Conservation (phyloP, 352 stramenopile genomes). For the Phytophthora fragariae region DNA sequence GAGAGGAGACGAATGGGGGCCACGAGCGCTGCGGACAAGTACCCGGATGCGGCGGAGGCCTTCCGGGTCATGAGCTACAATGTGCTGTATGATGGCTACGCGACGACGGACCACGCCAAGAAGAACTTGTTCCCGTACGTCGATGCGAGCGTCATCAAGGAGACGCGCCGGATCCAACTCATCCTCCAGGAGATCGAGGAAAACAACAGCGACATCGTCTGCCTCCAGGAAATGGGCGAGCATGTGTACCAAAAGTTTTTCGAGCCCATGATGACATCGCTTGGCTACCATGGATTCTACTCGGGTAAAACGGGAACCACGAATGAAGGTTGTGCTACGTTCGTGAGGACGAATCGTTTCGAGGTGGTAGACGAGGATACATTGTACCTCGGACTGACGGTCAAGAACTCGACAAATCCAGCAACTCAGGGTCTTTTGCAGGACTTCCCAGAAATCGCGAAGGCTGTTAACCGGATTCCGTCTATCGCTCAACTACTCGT, state of each 20-base stretch:
- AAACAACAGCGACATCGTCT: conserved; percentile 67
- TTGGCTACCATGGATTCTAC: conserved; percentile 67
- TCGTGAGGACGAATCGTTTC: conserved; percentile 52
- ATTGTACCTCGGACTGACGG: conserved; percentile 48
- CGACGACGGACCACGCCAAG: conserved; percentile 59
- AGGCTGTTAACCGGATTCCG: conserved; percentile 59
- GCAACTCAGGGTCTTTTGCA: conserved; percentile 45
- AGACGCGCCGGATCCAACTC: conserved; percentile 80
- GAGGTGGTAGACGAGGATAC: conserved; percentile 56
- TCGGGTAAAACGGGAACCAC: conserved; percentile 74
- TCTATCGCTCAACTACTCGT: conserved; percentile 72
- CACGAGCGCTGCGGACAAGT: conserved; percentile 21
- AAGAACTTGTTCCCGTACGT: conserved; percentile 74
- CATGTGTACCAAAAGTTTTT: conserved; percentile 65
- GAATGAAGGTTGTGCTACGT: conserved; percentile 72
- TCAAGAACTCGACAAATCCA: conserved; percentile 49
- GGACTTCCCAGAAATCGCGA: conserved; percentile 65
- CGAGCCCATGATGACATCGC: conserved; percentile 53
- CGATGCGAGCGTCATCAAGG: conserved; percentile 47
- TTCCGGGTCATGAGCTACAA: conserved; percentile 90
- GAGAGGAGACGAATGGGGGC: conserved; percentile 35
- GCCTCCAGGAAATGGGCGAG: conserved; percentile 79
- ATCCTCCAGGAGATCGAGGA: conserved; percentile 80
- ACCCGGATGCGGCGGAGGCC: conserved; percentile 25
- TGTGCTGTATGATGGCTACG: conserved; percentile 79